Conservation (phyloP, 495 filamentous ascomycete genomes). For the Xylaria grammica region DNA sequence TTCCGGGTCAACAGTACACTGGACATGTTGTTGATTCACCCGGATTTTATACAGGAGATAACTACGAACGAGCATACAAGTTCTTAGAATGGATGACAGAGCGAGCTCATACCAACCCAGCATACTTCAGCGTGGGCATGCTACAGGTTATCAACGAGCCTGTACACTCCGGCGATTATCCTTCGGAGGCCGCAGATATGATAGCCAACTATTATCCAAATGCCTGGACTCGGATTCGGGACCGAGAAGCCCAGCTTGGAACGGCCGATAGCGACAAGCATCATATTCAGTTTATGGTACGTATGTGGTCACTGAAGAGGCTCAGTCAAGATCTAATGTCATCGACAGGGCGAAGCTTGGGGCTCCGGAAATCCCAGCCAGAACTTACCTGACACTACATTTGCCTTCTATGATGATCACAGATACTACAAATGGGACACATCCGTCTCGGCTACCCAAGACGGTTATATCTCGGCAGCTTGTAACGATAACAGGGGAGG, state of each 20-base stretch:
- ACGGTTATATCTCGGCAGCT: conserved; percentile 53
- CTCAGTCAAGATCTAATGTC: conserved; percentile 27
- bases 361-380: conserved; percentile 36
- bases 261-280: conserved; percentile 25
- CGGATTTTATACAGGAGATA: conserved; percentile 60
- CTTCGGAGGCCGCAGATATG: conserved; percentile 40
- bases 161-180: conserved; percentile 45
- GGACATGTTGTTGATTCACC: conserved; percentile 55
- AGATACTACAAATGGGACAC: conserved; percentile 62
- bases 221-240: conserved; percentile 34
- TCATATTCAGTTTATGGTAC: conserved; percentile 42
- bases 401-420: conserved; percentile 41
- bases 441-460: conserved; percentile 46
- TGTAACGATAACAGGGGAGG: conserved; percentile 57
- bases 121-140: conserved; percentile 57
- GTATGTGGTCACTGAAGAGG: not conserved
- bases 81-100: conserved; percentile 66
- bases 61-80: conserved; percentile 62
- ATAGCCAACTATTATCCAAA: conserved; percentile 34
- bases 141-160: conserved; percentile 68
- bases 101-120: conserved; percentile 55
- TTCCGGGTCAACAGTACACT: conserved; percentile 56
- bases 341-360: conserved; percentile 43
- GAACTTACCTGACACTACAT: conserved; percentile 31
- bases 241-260: conserved; percentile 25